Conservation (phyloP, 2,329 filamentous ascomycete genomes). For the Fusarium protoensiforme region DNA sequence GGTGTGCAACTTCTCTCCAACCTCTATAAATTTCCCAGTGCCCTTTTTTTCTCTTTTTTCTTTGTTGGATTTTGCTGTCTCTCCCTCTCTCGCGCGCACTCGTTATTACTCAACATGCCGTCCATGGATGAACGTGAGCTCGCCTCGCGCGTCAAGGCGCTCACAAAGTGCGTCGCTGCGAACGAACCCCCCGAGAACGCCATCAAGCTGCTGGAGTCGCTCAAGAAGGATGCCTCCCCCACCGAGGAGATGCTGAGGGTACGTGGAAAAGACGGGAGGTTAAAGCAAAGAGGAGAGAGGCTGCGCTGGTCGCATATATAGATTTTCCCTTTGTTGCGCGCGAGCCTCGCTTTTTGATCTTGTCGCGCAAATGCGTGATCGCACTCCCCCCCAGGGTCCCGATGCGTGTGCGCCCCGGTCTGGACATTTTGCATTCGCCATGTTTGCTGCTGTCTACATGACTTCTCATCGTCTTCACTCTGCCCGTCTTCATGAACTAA, state of each 20-base stretch:
- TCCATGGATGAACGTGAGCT: constrained; percentile 86
- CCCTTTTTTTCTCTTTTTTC: neutral
- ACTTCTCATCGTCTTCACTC: neutral
- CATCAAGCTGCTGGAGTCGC: constrained; percentile 77
- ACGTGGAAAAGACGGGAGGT: constrained; percentile 47
- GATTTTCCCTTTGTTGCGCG: neutral
- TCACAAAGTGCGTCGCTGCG: constrained; percentile 80
- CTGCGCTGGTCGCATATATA: neutral
- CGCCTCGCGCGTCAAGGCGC: constrained; percentile 77
- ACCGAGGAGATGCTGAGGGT: constrained; percentile 91
- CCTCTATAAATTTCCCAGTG: neutral
- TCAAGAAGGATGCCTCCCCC: constrained; percentile 83
- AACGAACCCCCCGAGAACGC: constrained; percentile 80
- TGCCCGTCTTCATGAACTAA: constrained; percentile 16
- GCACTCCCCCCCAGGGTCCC: constrained; percentile 2
- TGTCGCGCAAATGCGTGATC: constrained; percentile 36
- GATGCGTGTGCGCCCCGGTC: neutral
- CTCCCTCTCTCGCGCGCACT: neutral
- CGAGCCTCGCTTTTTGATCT: neutral
- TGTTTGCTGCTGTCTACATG: neutral
- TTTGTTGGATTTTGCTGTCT: neutral
- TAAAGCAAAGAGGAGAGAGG: neutral
- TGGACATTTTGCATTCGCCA: neutral
- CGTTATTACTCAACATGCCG: constrained; percentile 17
- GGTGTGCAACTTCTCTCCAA: constrained; percentile 23